These are phyloP conservation scores for Aspergillus sclerotialis DNA, from an alignment of 2,329 filamentous ascomycete genomes.

Conservation along the genomic window DNA sequence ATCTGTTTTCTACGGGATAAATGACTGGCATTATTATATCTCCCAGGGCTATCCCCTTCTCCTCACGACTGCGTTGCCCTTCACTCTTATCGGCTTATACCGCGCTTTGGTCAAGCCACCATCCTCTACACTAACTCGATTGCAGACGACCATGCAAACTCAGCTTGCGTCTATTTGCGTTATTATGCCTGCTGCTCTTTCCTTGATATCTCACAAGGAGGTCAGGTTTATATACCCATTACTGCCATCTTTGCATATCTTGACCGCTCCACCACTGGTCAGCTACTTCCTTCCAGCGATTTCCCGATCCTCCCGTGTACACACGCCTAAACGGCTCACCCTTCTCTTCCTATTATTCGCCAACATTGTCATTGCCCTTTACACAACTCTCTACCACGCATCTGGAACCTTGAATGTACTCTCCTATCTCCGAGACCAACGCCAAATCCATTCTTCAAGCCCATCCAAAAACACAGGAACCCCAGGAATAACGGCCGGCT, in stretches of 20 bases:
- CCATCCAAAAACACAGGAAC: slow-evolving; percentile 21
- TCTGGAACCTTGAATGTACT: slow-evolving; percentile 70
- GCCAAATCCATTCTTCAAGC: slow-evolving; percentile 52
- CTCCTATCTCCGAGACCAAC: slow-evolving; percentile 66
- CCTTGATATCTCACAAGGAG: slow-evolving; percentile 87
- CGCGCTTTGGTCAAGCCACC: slow-evolving; percentile 36
- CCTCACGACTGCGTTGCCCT: slow-evolving; percentile 75
- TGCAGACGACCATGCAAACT: slow-evolving; percentile 37
- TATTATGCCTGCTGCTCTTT: slow-evolving; percentile 58
- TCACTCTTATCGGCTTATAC: slow-evolving; percentile 60
- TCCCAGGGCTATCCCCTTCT: slow-evolving; percentile 84
- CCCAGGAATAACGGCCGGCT: slow-evolving; percentile 54
- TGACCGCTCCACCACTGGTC: slow-evolving; percentile 62
- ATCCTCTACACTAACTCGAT: slow-evolving; percentile 24
- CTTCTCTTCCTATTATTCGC: slow-evolving; percentile 53
- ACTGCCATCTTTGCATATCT: slow-evolving; percentile 74
- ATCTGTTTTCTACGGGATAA: slow-evolving; percentile 85
- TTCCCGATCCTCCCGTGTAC: slow-evolving; percentile 20
- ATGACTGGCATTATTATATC: slow-evolving; percentile 88
- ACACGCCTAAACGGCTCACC: slow-evolving; percentile 45
- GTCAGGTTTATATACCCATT: slow-evolving; percentile 94
- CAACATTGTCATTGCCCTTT: slow-evolving; percentile 66
- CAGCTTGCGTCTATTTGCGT: slow-evolving; percentile 54
- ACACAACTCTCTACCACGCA: slow-evolving; percentile 71
- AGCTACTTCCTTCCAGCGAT: slow-evolving; percentile 55